Percentiles rank a stretch among this genome's conserved stretches.
Conservation (phyloP, 768 basidiomycete genomes). For the Suillus alpinus region DNA sequence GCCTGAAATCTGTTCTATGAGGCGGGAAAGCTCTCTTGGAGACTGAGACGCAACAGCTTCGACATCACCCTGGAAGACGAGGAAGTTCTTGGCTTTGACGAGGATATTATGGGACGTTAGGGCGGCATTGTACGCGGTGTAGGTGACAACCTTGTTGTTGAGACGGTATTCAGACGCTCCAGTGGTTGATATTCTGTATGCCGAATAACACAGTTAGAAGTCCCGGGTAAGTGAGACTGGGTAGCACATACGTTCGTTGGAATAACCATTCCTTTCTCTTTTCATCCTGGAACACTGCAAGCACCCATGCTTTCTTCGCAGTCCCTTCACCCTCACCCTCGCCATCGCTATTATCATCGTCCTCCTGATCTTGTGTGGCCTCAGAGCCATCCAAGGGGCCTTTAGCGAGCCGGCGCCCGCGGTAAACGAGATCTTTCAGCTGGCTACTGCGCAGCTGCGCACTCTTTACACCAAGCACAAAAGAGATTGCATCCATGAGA, state of each 20-base stretch:
- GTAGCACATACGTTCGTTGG: slow-evolving; percentile 76
- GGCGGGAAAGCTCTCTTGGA: slow-evolving; percentile 80
- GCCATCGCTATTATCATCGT: slow-evolving; percentile 50
- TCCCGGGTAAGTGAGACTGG: neutral
- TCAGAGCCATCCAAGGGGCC: slow-evolving; percentile 42
- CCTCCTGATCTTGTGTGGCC: slow-evolving; percentile 41
- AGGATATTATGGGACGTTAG: slow-evolving; percentile 91
- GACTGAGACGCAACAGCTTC: slow-evolving; percentile 97
- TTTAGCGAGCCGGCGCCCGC: slow-evolving; percentile 71
- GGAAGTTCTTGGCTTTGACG: slow-evolving; percentile 98
- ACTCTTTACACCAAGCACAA: slow-evolving; percentile 95
- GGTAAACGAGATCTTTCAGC: slow-evolving; percentile 93
- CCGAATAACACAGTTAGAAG: neutral
- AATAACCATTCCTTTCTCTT: slow-evolving; percentile 85
- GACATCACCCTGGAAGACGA: slow-evolving; percentile 99
- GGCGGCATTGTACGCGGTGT: slow-evolving; percentile 84
- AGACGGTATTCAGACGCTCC: slow-evolving; percentile 92
- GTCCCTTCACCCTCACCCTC: slow-evolving; percentile 67
- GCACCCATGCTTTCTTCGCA: slow-evolving; percentile 93
- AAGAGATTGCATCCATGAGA: slow-evolving; percentile 99
- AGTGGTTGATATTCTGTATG: slow-evolving; percentile 73
- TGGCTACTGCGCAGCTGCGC: slow-evolving; percentile 91
- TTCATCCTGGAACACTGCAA: slow-evolving; percentile 82
- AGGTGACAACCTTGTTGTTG: slow-evolving; percentile 78
- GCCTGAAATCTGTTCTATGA: slow-evolving; percentile 95